Conservation (phyloP, 2,329 filamentous ascomycete species). For the Corynespora cassiicola region DNA sequence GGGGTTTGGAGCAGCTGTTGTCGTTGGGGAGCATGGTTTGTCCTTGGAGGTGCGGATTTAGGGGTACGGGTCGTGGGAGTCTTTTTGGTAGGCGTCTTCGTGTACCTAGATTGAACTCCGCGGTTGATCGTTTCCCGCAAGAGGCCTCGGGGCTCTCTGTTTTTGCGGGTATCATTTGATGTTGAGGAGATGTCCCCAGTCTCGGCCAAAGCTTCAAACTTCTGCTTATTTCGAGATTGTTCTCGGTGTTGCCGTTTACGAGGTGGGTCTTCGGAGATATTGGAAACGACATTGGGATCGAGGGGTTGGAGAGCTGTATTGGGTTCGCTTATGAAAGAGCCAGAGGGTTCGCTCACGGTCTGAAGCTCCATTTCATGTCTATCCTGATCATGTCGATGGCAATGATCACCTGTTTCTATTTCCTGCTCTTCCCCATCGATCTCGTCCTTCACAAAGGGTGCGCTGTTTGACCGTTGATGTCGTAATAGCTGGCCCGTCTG, state of each 20-base stretch:
- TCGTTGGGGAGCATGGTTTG: slow-evolving; percentile 24
- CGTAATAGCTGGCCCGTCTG: slow-evolving; percentile 17
- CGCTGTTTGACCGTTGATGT: slow-evolving; percentile 37
- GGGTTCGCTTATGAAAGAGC: no score
- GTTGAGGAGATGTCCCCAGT: slow-evolving; percentile 36
- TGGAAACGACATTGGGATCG: slow-evolving; percentile 31
- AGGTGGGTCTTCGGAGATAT: slow-evolving; percentile 14
- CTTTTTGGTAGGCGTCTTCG: slow-evolving; percentile 19
- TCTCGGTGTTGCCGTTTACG: slow-evolving; percentile 27
- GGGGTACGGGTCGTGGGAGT: slow-evolving; percentile 10
- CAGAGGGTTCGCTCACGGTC: no score
- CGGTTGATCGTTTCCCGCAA: slow-evolving; percentile 35
- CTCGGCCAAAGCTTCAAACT: slow-evolving; percentile 29
- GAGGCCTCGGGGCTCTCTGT: slow-evolving; percentile 24
- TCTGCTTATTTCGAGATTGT: slow-evolving; percentile 8
- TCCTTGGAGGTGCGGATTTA: slow-evolving; percentile 15
- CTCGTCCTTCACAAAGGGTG: no score
- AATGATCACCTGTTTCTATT: slow-evolving; percentile 4
- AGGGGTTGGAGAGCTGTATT: slow-evolving; percentile 28
- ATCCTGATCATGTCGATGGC: no score
- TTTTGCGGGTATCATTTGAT: slow-evolving; percentile 15
- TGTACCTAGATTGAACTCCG: slow-evolving; percentile 18
- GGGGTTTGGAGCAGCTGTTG: slow-evolving; percentile 19
- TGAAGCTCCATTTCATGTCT: no score
- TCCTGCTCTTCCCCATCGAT: no score